Conservation (phyloP, 345 rosid species). For the Hibiscus trionum region DNA sequence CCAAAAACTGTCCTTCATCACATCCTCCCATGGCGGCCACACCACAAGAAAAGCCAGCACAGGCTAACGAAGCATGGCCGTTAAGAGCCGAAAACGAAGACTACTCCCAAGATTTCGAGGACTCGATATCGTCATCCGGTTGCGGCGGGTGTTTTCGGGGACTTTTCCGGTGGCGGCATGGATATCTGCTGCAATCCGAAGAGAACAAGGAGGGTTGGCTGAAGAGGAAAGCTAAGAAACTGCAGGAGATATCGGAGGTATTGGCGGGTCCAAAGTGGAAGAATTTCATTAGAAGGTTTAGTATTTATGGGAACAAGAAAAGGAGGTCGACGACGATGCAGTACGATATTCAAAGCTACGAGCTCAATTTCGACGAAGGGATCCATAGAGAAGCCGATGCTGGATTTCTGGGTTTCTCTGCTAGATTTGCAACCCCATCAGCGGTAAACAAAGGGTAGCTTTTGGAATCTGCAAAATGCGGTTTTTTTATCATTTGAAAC, state of each 20-base stretch:
- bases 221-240: slow-evolving; percentile 25
- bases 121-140: slow-evolving; percentile 12
- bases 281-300: slow-evolving; percentile 42
- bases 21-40: neutral
- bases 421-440: slow-evolving; percentile 34
- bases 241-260: slow-evolving; percentile 39
- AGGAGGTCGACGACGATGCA: slow-evolving; percentile 22
- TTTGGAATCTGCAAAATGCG: neutral
- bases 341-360: slow-evolving; percentile 54
- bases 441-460: slow-evolving; percentile 9
- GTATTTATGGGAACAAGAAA: slow-evolving; percentile 23
- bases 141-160: slow-evolving; percentile 38
- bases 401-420: slow-evolving; percentile 23
- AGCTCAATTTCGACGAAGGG: slow-evolving; percentile 70
- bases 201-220: slow-evolving; percentile 26
- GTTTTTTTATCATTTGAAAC: neutral
- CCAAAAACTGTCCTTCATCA: neutral
- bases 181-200: slow-evolving; percentile 10
- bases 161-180: slow-evolving; percentile 15
- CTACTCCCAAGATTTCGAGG: slow-evolving; percentile 24
- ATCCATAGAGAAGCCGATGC: slow-evolving; percentile 12
- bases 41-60: neutral
- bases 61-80: neutral
- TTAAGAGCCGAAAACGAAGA: neutral
- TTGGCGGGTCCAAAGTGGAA: slow-evolving; percentile 62